Conservation (phyloP, 495 filamentous ascomycete species). For the Corynascus novoguineensis region DNA sequence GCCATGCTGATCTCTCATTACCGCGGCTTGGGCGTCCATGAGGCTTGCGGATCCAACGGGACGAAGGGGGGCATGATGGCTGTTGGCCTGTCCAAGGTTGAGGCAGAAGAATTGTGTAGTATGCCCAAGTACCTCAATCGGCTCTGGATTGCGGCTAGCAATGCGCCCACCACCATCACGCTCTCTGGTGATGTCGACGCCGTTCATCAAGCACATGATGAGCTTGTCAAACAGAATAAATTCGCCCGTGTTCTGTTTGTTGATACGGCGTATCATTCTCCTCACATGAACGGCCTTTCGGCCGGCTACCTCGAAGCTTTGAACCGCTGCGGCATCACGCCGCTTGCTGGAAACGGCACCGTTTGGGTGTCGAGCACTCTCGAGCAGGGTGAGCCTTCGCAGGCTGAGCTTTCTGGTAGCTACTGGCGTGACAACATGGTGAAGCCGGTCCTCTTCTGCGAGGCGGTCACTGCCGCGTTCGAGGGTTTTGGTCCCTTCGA, state of each 20-base stretch:
- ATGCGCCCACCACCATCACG: slow-evolving; percentile 35
- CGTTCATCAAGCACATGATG: slow-evolving; percentile 31
- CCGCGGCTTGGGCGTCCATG: slow-evolving; percentile 34
- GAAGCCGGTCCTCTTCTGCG: slow-evolving; percentile 50
- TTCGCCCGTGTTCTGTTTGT: slow-evolving; percentile 43
- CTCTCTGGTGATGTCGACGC: slow-evolving; percentile 39
- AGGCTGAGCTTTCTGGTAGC: slow-evolving; percentile 22
- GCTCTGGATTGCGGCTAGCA: slow-evolving; percentile 40
- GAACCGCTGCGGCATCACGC: slow-evolving; percentile 21
- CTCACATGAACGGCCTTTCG: slow-evolving; percentile 48
- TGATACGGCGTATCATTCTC: slow-evolving; percentile 58
- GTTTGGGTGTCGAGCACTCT: slow-evolving; percentile 40
- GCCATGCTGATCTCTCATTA: slow-evolving; percentile 44
- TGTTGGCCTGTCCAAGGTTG: slow-evolving; percentile 27
- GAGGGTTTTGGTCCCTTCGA: slow-evolving; percentile 35
- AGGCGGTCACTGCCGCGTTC: slow-evolving; percentile 43
- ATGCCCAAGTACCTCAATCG: slow-evolving; percentile 22
- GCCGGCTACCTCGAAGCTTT: slow-evolving; percentile 38
- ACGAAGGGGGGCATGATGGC: slow-evolving; percentile 39
- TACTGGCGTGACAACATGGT: slow-evolving; percentile 60
- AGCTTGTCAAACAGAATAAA: slow-evolving; percentile 28
- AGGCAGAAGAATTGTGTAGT: slow-evolving; percentile 33
- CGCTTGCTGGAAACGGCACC: slow-evolving; percentile 23
- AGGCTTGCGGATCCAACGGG: slow-evolving; percentile 27
- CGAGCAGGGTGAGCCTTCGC: slow-evolving; percentile 21